Conservation (phyloP, 495 filamentous ascomycete genomes). For the Pseudevernia furfuracea region DNA sequence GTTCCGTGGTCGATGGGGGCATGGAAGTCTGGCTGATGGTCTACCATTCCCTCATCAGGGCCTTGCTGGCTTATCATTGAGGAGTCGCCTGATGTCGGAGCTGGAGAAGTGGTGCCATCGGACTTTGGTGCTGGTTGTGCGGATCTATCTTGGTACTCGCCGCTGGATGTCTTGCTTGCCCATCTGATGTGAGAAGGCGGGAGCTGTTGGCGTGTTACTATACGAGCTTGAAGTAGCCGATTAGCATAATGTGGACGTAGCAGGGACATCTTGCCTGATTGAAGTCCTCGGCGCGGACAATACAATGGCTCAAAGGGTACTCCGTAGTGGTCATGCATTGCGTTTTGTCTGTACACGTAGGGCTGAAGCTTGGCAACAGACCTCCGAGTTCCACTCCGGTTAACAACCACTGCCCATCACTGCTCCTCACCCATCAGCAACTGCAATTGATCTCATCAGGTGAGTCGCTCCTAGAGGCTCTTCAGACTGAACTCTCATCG, state of each 20-base stretch:
- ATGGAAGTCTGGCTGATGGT: slow-evolving; percentile 72
- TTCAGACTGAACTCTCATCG: not conserved
- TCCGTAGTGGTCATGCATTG: not conserved
- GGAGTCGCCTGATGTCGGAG: slow-evolving; percentile 27
- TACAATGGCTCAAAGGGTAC: not conserved
- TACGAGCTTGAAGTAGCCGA: slow-evolving; percentile 36
- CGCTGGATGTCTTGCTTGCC: slow-evolving; percentile 32
- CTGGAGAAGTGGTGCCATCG: slow-evolving; percentile 26
- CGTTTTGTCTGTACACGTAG: not conserved
- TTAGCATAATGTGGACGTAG: slow-evolving; percentile 31
- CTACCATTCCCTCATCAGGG: slow-evolving; percentile 43
- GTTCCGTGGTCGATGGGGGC: slow-evolving; percentile 70
- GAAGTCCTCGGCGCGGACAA: not conserved
- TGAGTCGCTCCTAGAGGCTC: not conserved
- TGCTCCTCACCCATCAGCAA: not conserved
- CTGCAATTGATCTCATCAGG: not conserved
- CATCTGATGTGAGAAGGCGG: slow-evolving; percentile 36
- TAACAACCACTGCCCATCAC: not conserved
- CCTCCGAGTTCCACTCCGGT: not conserved
- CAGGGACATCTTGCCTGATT: slow-evolving; percentile 31
- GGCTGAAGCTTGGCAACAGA: slow-evolving; percentile 4
- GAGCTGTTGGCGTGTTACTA: slow-evolving; percentile 29
- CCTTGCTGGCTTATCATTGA: slow-evolving; percentile 47
- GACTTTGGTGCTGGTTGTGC: slow-evolving; percentile 22
- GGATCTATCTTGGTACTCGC: slow-evolving; percentile 20